These are phyloP conservation scores for Mortierella alpina DNA, from an alignment of 192 early-diverging fungal genomes.

Conservation along the genomic window DNA sequence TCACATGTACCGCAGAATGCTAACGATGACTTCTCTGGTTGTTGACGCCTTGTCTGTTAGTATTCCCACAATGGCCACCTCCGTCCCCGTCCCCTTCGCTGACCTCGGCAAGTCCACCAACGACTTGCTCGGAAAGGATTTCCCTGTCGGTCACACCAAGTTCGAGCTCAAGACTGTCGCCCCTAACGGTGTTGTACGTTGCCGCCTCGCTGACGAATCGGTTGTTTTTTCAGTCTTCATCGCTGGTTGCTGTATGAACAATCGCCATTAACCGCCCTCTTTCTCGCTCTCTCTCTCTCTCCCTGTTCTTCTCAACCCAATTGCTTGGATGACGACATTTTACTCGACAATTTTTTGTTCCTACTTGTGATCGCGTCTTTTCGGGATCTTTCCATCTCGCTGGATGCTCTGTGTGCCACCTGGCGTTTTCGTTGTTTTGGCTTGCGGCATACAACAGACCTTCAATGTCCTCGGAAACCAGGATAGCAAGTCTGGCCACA, in stretches of 20 bases:
- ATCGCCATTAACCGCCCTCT: neutral
- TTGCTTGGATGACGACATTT: constrained; percentile 14
- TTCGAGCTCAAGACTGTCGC: constrained; percentile 97
- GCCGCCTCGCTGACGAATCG: neutral
- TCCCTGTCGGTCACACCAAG: constrained; percentile 88
- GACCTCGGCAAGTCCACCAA: constrained; percentile 94
- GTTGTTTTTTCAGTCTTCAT: neutral
- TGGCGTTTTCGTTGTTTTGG: neutral
- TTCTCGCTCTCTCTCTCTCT: neutral
- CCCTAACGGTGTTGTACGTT: constrained; percentile 92
- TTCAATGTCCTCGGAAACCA: constrained; percentile 73
- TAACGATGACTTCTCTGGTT: no score
- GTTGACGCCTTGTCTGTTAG: neutral
- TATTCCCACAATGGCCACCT: constrained; percentile 20
- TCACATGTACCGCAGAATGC: no score
- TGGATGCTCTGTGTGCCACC: no score
- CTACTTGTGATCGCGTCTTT: constrained; percentile 22
- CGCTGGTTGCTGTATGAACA: neutral
- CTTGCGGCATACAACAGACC: constrained; percentile 10
- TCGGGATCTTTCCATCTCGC: neutral
- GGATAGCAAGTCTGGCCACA: constrained; percentile 93
- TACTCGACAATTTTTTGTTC: neutral
- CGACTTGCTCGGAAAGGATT: constrained; percentile 97
- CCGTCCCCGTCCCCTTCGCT: constrained; percentile 84
- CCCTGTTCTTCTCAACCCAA: neutral